Conservation (phyloP, 306 rosid genomes). For the Citrullus mucosospermus region DNA sequence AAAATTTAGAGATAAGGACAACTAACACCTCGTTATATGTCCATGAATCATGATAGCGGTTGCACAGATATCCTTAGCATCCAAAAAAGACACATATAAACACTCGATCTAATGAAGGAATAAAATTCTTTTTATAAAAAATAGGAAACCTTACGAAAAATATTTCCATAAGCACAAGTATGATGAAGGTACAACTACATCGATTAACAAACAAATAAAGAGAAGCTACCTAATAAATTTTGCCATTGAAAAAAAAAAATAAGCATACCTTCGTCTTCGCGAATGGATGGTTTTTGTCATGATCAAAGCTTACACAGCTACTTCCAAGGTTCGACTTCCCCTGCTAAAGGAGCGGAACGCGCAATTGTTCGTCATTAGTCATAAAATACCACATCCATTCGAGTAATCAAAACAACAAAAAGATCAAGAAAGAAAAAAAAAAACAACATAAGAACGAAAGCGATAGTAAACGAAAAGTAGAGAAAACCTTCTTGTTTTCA, state of each 20-base stretch:
- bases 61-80: slow-evolving; percentile 6
- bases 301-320: slow-evolving; percentile 27
- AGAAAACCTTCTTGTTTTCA: slow-evolving; percentile 35
- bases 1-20: not conserved
- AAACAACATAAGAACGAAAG: not conserved
- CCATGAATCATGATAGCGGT: slow-evolving; percentile 11
- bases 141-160: no score
- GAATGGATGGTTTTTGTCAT: slow-evolving; percentile 19
- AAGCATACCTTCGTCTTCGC: slow-evolving; percentile 28
- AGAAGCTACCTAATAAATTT: not conserved
- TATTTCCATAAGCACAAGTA: no score
- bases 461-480: not conserved
- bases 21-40: slow-evolving; percentile 5
- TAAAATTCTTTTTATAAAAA: not conserved
- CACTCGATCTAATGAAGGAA: slow-evolving; percentile 2
- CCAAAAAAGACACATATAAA: not conserved
- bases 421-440: not conserved
- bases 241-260: not conserved
- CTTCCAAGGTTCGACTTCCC: slow-evolving; percentile 34
- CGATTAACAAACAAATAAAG: not conserved
- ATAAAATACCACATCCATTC: not conserved
- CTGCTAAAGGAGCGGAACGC: slow-evolving; percentile 20
- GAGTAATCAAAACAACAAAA: not conserved
- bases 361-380: not conserved
- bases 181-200: not conserved